Base-by-base conservation (phyloP, 345 rosid species). In the Cardamine chenopodiifolia region DNA sequence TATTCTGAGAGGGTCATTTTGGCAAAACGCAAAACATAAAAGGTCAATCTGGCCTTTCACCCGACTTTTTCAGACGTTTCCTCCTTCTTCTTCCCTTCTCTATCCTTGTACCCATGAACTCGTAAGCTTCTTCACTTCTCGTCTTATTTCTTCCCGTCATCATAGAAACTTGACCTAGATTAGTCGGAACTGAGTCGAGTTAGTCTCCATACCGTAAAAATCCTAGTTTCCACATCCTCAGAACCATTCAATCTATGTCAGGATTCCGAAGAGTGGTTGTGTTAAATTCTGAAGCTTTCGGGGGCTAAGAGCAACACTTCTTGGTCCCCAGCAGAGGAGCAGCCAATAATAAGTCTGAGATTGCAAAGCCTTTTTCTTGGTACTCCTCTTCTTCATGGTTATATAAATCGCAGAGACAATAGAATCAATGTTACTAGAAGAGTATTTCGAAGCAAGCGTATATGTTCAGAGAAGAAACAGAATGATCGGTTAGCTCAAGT, bases 401-500 rank as follows among this genome's bases (percentile, higher is more conserved):
- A 83, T 22, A 73, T 58, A 0, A 64, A 50, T 62, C 44, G 34
- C 70, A 81, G 82, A 47, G 75, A 68, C 56, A 61, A 52, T 44
- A 76, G 70, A 40, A 48, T 18, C 50, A 72, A 52, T 37, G 49
- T 73, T 17, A 52, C 42, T 64, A 85, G 78, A 80, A 83, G 83
- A 78, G 68, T 50, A 4, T 35, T 78, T 54, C 77, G 73, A 13
- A 83, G 68, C 19, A 85, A 66, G 80, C 84, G 83, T 72, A 74
- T 71, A 10, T 85, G 67, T 47, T 74, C 84, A 2, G 90, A 86
- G 82, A 91, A 84, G 83, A 91, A 83, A 82, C 80, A 83, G 48
- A 84, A 83, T 69, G 91, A 84, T 70, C 90, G 97, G 97, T 71
- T 84, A 23, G 80, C 85, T 10, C 81, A 82, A 74, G 98, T 85